Evolutionary conservation across 352 stramenopile genomes (phyloP), one percentile per base, ranked within the genome.

Genomic region (Phytophthora multivora): DNA sequence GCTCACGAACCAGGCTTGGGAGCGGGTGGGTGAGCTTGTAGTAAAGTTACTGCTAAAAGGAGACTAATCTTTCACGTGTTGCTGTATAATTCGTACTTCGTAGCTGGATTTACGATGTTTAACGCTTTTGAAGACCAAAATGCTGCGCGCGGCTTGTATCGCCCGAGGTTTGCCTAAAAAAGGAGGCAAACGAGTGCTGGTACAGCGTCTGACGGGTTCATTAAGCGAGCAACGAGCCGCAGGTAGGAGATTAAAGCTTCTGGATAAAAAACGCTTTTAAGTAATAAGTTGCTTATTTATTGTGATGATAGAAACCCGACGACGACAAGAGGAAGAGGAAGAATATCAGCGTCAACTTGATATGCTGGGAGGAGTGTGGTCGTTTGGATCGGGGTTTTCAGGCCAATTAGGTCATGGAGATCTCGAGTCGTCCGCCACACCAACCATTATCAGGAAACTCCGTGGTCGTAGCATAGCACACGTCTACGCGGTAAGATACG

Each of bases 101-200:
- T 21, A 95, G 84, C 61, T 95, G 18, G 86, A 95, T 59, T 31
- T 93, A 38, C 77, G 84, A 79, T 95, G 86, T 30, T 49, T 94
- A 42, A 85, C 80, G 26, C 73, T 94, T 1, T 89, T 94, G 78
- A 91, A 94, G 67, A 82, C 72, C 52, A 93, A 93, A 51, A 93
- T 93, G 77, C 67, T 93, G 52, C 82, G 80, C 15, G 86, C 86
- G 1, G 85, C 86, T 10, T 94, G 86, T 26, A 86, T 93, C 28
- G 84, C 86, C 3, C 74, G 86, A 13, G 79, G 70, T 0, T 62
- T 94, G 10, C 49, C 54, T 0, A 80, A 75, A 45, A 90, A 88
- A 73, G 86, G 86, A n/a, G 78, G 79, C 5, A 94, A 91, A 50
- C 69, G 74, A 2, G 71, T 68, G 3, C 65, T 94, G 11, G 78